These are phyloP conservation scores for Botrytis hyacinthi DNA, from an alignment of 2,329 filamentous ascomycete genomes.

Conservation along the genomic window DNA sequence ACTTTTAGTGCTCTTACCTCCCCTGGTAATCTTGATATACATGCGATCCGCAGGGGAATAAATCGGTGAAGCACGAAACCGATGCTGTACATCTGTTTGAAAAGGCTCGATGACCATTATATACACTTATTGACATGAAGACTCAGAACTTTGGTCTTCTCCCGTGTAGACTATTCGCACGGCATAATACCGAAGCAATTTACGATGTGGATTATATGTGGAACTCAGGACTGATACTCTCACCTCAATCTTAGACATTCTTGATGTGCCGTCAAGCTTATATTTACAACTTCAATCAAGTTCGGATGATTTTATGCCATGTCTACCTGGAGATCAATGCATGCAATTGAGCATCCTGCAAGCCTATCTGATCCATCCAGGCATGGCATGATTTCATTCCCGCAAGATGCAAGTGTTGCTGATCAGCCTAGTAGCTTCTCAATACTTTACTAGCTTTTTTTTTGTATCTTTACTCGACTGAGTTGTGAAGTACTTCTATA, in stretches of 20 bases:
- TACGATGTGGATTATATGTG: not conserved
- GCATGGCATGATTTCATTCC: not conserved
- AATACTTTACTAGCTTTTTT: not conserved
- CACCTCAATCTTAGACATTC: not conserved
- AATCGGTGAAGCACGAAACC: not conserved
- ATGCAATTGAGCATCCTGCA: not conserved
- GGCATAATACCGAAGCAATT: not conserved
- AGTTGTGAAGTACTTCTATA: not conserved
- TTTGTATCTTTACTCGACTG: not conserved
- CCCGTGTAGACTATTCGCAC: not conserved
- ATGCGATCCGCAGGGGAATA: not conserved
- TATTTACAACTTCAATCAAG: not conserved
- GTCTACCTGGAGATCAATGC: not conserved
- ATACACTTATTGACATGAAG: not conserved
- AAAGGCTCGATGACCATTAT: not conserved
- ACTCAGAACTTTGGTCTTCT: not conserved
- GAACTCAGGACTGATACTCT: not conserved
- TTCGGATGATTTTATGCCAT: not conserved
- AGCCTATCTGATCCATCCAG: not conserved
- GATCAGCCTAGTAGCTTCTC: not conserved
- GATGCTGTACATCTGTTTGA: not conserved
- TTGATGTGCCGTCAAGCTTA: not conserved
- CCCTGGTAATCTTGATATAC: not conserved
- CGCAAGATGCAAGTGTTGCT: not conserved
- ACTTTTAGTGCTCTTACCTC: not conserved